A percentile compares a stretch with the other conserved stretches of the same genome.
These are phyloP conservation scores for Parafenestella ontariensis DNA, from an alignment of 2,329 filamentous ascomycete genomes.

Conservation along the genomic window DNA sequence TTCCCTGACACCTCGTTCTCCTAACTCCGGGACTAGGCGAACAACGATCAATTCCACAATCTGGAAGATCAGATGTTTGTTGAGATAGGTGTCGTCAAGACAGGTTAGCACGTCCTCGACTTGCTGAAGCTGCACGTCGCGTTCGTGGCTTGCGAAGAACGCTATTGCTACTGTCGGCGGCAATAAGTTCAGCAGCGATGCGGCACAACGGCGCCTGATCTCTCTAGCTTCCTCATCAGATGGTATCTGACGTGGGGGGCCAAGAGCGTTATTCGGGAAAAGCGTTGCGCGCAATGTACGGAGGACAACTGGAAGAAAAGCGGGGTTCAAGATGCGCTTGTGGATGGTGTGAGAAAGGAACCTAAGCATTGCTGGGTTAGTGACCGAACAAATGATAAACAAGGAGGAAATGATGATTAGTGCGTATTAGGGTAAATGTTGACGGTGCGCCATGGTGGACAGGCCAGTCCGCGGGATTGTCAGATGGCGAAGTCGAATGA, in stretches of 20 bases:
- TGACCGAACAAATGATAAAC: conserved; percentile 30
- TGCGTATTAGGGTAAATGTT: conserved; percentile 26
- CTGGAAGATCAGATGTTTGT: conserved; percentile 87
- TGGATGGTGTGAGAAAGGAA: conserved; percentile 56
- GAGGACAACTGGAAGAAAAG: conserved; percentile 59
- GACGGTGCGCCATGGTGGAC: conserved; percentile 10
- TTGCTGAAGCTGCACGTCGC: conserved; percentile 66
- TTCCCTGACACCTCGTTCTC: conserved; percentile 72
- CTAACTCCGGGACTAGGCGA: conserved; percentile 82
- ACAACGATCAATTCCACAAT: conserved; percentile 83
- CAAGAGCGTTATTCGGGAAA: conserved; percentile 84
- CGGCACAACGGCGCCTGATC: conserved; percentile 72
- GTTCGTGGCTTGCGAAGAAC: conserved; percentile 37
- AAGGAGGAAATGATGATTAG: conserved; percentile 31
- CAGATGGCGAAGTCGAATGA: conserved; percentile 27
- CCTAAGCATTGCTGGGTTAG: conserved; percentile 46
- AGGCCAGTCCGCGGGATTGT: conserved; percentile 30
- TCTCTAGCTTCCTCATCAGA: conserved; percentile 65
- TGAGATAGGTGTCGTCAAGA: conserved; percentile 84
- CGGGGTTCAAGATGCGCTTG: conserved; percentile 51
- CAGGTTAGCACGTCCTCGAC: conserved; percentile 70
- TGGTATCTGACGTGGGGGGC: conserved; percentile 66
- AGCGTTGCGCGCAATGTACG: conserved; percentile 76
- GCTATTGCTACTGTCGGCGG: conserved; percentile 51
- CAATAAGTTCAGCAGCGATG: conserved; percentile 59